Evolutionary conservation across 495 filamentous ascomycete genomes (phyloP).

Genomic region (Pyrenula massariospora): DNA sequence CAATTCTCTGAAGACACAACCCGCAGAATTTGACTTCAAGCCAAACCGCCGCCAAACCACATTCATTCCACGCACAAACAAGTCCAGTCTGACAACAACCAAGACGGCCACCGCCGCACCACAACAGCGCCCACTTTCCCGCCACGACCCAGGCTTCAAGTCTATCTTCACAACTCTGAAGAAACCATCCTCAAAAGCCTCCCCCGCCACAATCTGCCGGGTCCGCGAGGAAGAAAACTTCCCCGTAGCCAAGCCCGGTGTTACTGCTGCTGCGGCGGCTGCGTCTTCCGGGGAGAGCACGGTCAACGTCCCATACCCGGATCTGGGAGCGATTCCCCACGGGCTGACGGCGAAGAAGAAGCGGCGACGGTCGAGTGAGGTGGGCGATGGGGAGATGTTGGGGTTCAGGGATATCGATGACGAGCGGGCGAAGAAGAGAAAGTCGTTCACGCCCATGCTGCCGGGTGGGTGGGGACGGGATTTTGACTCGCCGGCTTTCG

Average conservation of each 20-base stretch:
- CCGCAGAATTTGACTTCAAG: constrained; percentile 21
- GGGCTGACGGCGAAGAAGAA: constrained; percentile 49
- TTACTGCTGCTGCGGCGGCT: constrained; percentile 25
- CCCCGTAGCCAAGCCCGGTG: neutral
- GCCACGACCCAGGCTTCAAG: neutral
- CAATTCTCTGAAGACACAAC: constrained; percentile 16
- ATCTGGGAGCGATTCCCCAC: constrained; percentile 37
- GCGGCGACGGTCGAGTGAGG: constrained; percentile 19
- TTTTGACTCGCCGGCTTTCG: neutral
- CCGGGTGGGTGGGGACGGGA: neutral
- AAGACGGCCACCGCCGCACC: constrained; percentile 3
- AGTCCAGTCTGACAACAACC: constrained; percentile 22
- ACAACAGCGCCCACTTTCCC: neutral
- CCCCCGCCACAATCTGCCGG: constrained; percentile 36
- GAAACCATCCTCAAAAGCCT: constrained; percentile 17
- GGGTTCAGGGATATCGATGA: neutral
- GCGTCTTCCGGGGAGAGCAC: constrained; percentile 29
- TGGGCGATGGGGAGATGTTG: constrained; percentile 32
- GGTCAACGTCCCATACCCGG: constrained; percentile 31
- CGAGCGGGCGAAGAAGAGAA: constrained; percentile 6
- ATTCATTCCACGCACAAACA: constrained; percentile 16
- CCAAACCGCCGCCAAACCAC: constrained; percentile 2
- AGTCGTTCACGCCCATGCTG: neutral
- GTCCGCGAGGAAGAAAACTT: constrained; percentile 21
- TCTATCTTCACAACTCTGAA: constrained; percentile 1